Base-by-base conservation (phyloP, 306 rosid genomes). In the Arachis hypogaea region DNA sequence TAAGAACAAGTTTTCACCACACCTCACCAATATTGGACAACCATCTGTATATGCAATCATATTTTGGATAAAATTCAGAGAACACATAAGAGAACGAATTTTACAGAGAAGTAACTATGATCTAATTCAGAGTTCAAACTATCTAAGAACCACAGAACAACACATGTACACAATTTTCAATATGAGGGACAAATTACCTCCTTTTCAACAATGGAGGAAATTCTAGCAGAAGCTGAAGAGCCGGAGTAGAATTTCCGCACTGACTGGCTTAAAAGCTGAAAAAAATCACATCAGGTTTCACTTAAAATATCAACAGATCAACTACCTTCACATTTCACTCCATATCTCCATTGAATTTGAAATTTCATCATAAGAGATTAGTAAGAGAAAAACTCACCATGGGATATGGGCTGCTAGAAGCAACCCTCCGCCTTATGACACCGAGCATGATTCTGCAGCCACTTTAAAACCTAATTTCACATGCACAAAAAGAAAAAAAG, bases 351-450 rank as follows among this genome's bases (percentile, higher is more conserved):
- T 50, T 54, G 22, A 59, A 66, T 46, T 5, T 59, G 7, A 61
- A 67, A 55, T 29, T 7, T 61, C 50, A 66, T 52, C 33, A 18
- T 3, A 67, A 41, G 6, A 9, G 12, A 58, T 22, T 12, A 58
- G 3, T 14, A 52, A 64, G 22, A 75, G 2, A 0, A 75, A 28
- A 29, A 28, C 84, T 76, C 59, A 83, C 87, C 87, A 73, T 61
- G 63, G 88, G 76, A 73, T 82, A 82, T 59, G 91, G 71, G 86
- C 83, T 79, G 54, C 91, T 82, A 63, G 86, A 87, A 77, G 90
- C 88, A 75, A 86, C 85, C 79, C 91, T 84, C 59, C 96, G 97
- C 83, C 93, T 80, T 29, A 86, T 22, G 67, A 82, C 78, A 62
- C 93, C 96, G 63, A 87, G 78, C 95, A 88, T 84, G 77, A 44